phyloP scores from a whole-genome alignment of 2,329 filamentous ascomycete genomes.

The Paraconiothyrium brasiliense region DNA sequence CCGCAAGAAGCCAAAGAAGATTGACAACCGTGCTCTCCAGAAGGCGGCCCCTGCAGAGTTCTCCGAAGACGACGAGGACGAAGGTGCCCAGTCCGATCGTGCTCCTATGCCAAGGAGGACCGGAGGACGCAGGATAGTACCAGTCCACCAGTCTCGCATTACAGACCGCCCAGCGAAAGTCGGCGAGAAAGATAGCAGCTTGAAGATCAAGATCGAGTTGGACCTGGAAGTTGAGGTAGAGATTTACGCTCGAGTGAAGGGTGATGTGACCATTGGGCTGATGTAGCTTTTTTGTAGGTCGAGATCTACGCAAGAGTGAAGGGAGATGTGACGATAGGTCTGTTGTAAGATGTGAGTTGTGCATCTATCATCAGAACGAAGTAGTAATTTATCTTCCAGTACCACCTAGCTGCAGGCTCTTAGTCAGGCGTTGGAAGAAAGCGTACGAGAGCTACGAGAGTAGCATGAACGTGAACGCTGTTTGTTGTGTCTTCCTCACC shows the following conservation, averaged over 20 bases:
- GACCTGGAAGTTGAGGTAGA: conserved; percentile 50
- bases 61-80: conserved; percentile 22
- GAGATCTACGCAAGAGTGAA: conserved; percentile 51
- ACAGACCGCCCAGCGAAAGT: conserved; percentile 48
- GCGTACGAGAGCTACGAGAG: no score
- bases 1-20: conserved; percentile 28
- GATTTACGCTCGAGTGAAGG: conserved; percentile 36
- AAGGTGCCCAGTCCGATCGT: conserved; percentile 45
- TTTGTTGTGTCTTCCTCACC: no score
- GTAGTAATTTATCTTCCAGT: conserved; percentile 17
- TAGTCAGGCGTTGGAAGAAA: no score
- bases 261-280: conserved; percentile 44
- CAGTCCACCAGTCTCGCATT: conserved; percentile 51
- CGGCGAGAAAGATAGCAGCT: conserved; percentile 48
- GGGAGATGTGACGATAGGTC: conserved; percentile 50
- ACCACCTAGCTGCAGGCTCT: neutral
- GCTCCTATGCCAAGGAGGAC: conserved; percentile 32
- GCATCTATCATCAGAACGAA: conserved; percentile 11
- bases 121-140: conserved; percentile 33
- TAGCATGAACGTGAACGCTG: no score
- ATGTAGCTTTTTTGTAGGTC: conserved; percentile 45
- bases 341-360: conserved; percentile 46
- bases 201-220: conserved; percentile 56
- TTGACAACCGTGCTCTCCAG: conserved; percentile 19
- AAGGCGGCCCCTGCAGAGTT: conserved; percentile 19